These are phyloP conservation scores for Candida peoriensis DNA, from an alignment of 805 yeast species.

Conservation along the genomic window DNA sequence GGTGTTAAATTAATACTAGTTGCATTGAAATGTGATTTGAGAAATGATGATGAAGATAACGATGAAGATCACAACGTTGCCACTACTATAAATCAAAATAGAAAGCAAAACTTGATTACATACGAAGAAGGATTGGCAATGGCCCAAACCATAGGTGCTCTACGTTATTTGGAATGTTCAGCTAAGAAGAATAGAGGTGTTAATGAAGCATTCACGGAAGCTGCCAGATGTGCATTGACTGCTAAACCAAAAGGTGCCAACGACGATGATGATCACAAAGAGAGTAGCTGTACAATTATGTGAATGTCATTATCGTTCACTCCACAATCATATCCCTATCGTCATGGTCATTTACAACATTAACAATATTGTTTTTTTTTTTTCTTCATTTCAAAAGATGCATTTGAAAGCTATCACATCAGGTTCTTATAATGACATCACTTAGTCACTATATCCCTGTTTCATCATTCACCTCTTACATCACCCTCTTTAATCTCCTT, in stretches of 20 bases:
- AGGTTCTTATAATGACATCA: too few species aligned
- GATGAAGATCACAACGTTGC: conserved; percentile 30
- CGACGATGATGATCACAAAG: conserved; percentile 33
- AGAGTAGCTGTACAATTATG: conserved; percentile 37
- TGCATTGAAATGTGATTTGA: conserved; percentile 90
- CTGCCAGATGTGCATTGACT: conserved; percentile 92
- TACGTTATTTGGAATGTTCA: conserved; percentile 92
- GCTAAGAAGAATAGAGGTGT: conserved; percentile 97
- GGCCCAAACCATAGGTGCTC: conserved; percentile 90
- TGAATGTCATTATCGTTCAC: too few species aligned
- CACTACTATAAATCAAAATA: conserved; percentile 26
- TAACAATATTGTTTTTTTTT: too few species aligned
- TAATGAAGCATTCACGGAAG: conserved; percentile 98
- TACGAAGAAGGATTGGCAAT: conserved; percentile 93
- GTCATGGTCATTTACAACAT: too few species aligned
- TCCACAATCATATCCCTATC: too few species aligned
- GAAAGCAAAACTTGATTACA: conserved; percentile 52
- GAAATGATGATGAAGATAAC: conserved; percentile 58
- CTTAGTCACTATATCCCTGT: too few species aligned
- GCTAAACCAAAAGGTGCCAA: conserved; percentile 78
- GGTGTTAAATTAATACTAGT: conserved; percentile 92
- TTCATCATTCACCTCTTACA: too few species aligned
- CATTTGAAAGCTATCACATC: too few species aligned
- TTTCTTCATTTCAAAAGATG: too few species aligned
- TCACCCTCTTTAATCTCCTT: too few species aligned